A percentile compares a stretch with the other conserved stretches of the same genome.
Conservation (phyloP, 2,329 filamentous ascomycete genomes). For the Xylaria sp. region DNA sequence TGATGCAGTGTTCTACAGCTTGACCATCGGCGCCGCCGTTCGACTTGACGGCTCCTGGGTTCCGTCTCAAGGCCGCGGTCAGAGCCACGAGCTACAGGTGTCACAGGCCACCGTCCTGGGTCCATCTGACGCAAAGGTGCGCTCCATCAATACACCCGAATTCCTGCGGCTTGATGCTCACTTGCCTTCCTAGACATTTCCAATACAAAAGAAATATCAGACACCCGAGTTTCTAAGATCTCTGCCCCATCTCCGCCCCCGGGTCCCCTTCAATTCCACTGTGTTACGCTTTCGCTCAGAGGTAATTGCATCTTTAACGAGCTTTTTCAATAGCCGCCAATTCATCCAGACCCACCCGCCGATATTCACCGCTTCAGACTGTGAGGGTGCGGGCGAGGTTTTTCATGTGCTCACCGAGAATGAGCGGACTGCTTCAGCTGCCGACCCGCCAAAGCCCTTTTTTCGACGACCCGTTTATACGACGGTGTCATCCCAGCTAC, state of each 20-base stretch:
- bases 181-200: constrained; percentile 69
- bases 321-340: constrained; percentile 73
- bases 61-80: constrained; percentile 68
- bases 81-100: constrained; percentile 82
- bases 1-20: constrained; percentile 55
- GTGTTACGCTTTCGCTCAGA: constrained; percentile 84
- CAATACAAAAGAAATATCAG: constrained; percentile 96
- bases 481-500: constrained; percentile 92
- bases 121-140: constrained; percentile 77
- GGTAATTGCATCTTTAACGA: constrained; percentile 72
- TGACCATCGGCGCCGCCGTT: constrained; percentile 82
- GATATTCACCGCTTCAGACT: constrained; percentile 95
- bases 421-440: constrained; percentile 42
- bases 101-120: constrained; percentile 73
- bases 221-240: constrained; percentile 86
- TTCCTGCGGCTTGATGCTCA: constrained; percentile 32
- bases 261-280: constrained; percentile 80
- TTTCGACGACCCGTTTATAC: constrained; percentile 91
- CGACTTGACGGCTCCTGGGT: constrained; percentile 79
- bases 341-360: constrained; percentile 90
- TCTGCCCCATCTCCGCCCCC: constrained; percentile 83
- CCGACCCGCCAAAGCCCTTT: constrained; percentile 61
- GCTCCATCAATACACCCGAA: constrained; percentile 40
- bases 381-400: constrained; percentile 93
- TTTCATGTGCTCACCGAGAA: constrained; percentile 68